A percentile compares a stretch with the other conserved stretches of the same genome.
Conservation (phyloP, 345 rosid species). For the Hibiscus trionum region DNA sequence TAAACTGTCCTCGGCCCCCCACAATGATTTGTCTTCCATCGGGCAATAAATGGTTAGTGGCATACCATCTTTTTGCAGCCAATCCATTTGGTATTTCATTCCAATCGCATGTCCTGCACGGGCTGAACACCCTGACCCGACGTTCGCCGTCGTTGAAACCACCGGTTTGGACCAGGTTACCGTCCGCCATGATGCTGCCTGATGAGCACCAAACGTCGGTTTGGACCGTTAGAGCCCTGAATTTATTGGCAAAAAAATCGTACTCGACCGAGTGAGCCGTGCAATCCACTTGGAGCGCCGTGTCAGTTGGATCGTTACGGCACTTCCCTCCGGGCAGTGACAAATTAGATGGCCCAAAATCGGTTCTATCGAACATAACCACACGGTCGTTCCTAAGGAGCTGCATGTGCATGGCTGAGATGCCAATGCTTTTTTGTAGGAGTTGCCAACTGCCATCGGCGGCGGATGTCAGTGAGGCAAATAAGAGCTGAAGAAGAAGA, state of each 20-base stretch:
- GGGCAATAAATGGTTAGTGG: constrained; percentile 46
- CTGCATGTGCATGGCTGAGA: constrained; percentile 35
- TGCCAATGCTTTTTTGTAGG: constrained; percentile 23
- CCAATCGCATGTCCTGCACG: constrained; percentile 12
- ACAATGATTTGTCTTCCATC: constrained; percentile 8
- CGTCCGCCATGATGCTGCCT: constrained; percentile 52
- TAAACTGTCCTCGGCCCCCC: background rate
- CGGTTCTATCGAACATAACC: constrained; percentile 31
- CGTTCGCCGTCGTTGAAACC: constrained; percentile 43
- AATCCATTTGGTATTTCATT: background rate
- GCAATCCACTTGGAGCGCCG: too few species aligned
- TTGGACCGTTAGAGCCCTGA: constrained; percentile 44
- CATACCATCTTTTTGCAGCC: background rate
- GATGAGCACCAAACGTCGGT: constrained; percentile 81
- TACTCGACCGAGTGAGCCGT: too few species aligned
- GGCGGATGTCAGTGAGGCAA: background rate
- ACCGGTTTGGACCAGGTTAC: constrained; percentile 58
- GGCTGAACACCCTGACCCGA: constrained; percentile 36
- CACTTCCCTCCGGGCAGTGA: too few species aligned
- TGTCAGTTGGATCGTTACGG: too few species aligned
- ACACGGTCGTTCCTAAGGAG: constrained; percentile 31
- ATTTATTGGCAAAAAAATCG: too few species aligned
- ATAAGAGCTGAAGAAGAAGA: background rate
- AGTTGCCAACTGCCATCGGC: constrained; percentile 19
- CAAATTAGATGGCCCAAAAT: constrained; percentile 23